A percentile compares a stretch with the other conserved stretches of the same genome.
Conservation (phyloP, 495 filamentous ascomycete genomes). For the Cercophora sp. region DNA sequence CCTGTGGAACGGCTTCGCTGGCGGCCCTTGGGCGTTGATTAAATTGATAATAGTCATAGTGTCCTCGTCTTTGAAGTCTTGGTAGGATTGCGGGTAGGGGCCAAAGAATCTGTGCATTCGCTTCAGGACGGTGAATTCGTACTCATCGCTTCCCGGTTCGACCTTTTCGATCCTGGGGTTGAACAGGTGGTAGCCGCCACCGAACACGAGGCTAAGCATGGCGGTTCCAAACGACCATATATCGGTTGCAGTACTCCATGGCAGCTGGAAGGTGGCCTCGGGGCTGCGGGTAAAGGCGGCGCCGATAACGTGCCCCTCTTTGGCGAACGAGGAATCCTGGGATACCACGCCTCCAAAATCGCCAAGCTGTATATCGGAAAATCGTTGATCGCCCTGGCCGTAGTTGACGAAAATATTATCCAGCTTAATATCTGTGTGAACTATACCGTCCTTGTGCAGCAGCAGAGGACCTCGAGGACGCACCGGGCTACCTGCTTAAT, state of each 20-base stretch:
- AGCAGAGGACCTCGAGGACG: conserved; percentile 34
- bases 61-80: conserved; percentile 26
- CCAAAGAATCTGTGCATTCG: conserved; percentile 40
- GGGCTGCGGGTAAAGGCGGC: conserved; percentile 38
- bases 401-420: conserved; percentile 43
- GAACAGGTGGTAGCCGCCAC: conserved; percentile 39
- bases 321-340: conserved; percentile 33
- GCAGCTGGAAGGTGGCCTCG: conserved; percentile 33
- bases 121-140: conserved; percentile 40
- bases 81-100: conserved; percentile 37
- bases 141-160: conserved; percentile 34
- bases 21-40: conserved; percentile 22
- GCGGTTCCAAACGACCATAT: conserved; percentile 45
- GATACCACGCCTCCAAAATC: conserved; percentile 36
- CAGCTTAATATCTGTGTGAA: conserved; percentile 44
- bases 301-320: conserved; percentile 38
- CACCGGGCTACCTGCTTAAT: conserved; percentile 39
- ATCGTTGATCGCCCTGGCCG: conserved; percentile 26
- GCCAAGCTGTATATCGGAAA: conserved; percentile 37
- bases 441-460: conserved; percentile 38
- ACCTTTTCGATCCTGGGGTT: conserved; percentile 32
- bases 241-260: conserved; percentile 38
- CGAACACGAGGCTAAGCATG: conserved; percentile 40
- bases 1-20: conserved; percentile 16
- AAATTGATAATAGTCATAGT: conserved; percentile 20